Base-by-base conservation (phyloP, 352 stramenopile species). In the Pythium dissotocum region DNA sequence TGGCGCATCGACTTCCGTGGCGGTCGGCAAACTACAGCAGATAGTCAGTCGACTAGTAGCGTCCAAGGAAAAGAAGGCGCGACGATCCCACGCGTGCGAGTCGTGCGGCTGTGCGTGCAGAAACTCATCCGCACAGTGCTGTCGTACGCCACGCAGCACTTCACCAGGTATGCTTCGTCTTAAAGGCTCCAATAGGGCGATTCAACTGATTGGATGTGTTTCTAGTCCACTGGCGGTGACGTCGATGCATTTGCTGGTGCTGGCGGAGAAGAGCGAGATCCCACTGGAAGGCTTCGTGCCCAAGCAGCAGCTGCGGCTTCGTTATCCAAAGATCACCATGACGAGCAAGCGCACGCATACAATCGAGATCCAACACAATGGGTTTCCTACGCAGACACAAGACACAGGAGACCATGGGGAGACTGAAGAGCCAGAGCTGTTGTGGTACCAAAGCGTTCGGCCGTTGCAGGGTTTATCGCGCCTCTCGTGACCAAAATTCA, bases 121-220 rank as follows among this genome's bases (percentile, higher is more conserved):
- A 92, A 92, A 59, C 72, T 88, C 58, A 75, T 92, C 32, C 82
- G 82, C 54, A 64, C 63, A 36, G 56, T 92, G 6, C 75, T 88
- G 13, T 64, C 68, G 3, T 68, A 77, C 61, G 69, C 58, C 14
- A 69, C 65, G 14, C 40, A 73, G 35, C 66, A 77, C 10, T 81
- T 84, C 53, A 71, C 75, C 13, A 84, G 74, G 78, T 83, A 4
- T 42, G 12, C 21, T 24, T 24, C 21, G 21, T 24, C 21, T 24
- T n/a, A n/a, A n/a, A 24, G 21, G 21, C 21, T 24, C 21, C 21
- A 0, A 24, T 24, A 24, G 21, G 21, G 21, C 21, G 21, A 24
- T 24, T 24, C 21, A 10, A 40, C 35, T 40, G 35, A 40, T 7
- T 13, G 24, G 53, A 54, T 38, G 16, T 68, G 13, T 16, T 48